Base-by-base conservation (phyloP, 192 early-diverging fungal genomes). In the Obelidium mucronatum region DNA sequence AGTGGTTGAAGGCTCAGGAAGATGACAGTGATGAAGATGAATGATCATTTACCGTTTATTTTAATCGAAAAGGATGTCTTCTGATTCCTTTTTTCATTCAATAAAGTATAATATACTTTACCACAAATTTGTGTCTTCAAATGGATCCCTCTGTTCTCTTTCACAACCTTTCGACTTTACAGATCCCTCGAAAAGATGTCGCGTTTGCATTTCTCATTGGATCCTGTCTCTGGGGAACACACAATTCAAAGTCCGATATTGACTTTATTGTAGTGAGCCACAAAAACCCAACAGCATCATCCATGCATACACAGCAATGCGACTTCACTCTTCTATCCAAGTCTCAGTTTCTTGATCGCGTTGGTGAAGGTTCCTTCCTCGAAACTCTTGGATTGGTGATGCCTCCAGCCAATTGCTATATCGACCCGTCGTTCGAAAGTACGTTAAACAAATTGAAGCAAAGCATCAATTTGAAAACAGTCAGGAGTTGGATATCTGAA, bases 1-100 rank as follows among this genome's bases (percentile, higher is more conserved):
- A 86, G 54, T 96, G 91, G 90, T 87, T 98, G 56, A 87, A 88
- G 77, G 90, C 86, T 36, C 91, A 89, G 44, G 90, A 90, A 36
- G 90, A 90, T 54, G 69, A 72, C 24, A 58, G 53, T 58, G 69
- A 72, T 31, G 69, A 72, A 17, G 69, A 72, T 4, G 51, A 72
- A 31, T 15, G 55, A 22, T 8, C 6, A 58, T 24, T 13, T 51
- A 22, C 48, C 22, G 8, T 51, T 51, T 51, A 51, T 51, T 51
- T 31, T 8, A 58, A 24, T 24, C 8, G 55, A 26, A 58, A 31
- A 58, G 44, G 19, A 48, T 48, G 11, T 15, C 44, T 48, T 48
- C n/a, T n/a, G 8, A 48, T 48, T 48, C 8, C 0, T 48, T 15
- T 48, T 48, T 48, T 48, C 11, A 15, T 48, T 48, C 11, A 19